Conservation (phyloP, 768 basidiomycete genomes). For the Pleurotus pulmonarius region DNA sequence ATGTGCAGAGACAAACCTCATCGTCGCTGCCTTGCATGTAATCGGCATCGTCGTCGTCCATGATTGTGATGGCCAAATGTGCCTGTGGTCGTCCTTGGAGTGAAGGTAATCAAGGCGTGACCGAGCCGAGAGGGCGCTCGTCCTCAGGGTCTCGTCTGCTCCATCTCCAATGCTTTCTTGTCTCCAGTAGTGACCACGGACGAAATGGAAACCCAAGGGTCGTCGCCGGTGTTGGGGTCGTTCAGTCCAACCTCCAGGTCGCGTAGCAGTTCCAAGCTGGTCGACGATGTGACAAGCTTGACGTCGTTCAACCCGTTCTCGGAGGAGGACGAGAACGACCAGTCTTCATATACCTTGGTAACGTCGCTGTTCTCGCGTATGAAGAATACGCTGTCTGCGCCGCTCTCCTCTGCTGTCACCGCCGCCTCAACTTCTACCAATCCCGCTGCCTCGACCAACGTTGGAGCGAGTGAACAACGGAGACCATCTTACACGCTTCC, state of each 20-base stretch:
- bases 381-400: constrained; percentile 73
- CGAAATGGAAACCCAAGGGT: constrained; percentile 24
- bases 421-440: constrained; percentile 31
- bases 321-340: constrained; percentile 90
- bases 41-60: constrained; percentile 94
- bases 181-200: neutral
- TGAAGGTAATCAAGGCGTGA: neutral
- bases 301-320: constrained; percentile 91
- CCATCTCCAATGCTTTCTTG: neutral
- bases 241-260: constrained; percentile 51
- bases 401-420: constrained; percentile 53
- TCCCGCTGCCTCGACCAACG: constrained; percentile 24
- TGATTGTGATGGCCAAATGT: constrained; percentile 23
- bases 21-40: constrained; percentile 90
- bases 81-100: neutral
- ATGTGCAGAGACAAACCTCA: constrained; percentile 47
- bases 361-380: constrained; percentile 77
- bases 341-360: constrained; percentile 81
- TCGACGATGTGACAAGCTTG: constrained; percentile 63
- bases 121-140: neutral
- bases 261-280: constrained; percentile 56
- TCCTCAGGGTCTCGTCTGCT: too few relatives aligned
- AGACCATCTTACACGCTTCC: constrained; percentile 54
- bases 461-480: constrained; percentile 42
- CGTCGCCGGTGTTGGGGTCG: constrained; percentile 30